Conservation (phyloP, 805 yeast species). For the Yamadazyma insecticola region DNA sequence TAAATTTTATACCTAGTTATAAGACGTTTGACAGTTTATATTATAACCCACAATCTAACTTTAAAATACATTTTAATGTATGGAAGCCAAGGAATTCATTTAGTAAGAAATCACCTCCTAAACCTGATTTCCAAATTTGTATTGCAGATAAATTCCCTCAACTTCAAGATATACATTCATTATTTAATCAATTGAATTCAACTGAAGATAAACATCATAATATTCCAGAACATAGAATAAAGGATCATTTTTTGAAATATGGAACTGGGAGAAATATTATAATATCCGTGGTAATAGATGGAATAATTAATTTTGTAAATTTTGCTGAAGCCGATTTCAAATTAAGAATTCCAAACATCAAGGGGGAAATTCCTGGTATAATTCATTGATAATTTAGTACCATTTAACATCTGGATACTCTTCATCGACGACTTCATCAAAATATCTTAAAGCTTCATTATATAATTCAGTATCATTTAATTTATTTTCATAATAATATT, state of each 20-base stretch:
- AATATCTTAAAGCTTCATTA: slow-evolving; percentile 1
- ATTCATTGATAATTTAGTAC: slow-evolving; percentile 3
- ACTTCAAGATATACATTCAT: slow-evolving; percentile 32
- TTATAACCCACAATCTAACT: slow-evolving; percentile 10
- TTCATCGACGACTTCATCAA: slow-evolving; percentile 3
- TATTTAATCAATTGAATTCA: slow-evolving; percentile 17
- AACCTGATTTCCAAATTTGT: slow-evolving; percentile 71
- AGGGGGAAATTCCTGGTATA: slow-evolving; percentile 2
- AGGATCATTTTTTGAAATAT: slow-evolving; percentile 42
- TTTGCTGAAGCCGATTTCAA: slow-evolving; percentile 49
- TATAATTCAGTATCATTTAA: slow-evolving; percentile 3
- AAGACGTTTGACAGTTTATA: slow-evolving; percentile 4
- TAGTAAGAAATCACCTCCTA: slow-evolving; percentile 63
- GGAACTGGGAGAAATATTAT: slow-evolving; percentile 52
- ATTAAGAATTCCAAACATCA: slow-evolving; percentile 6
- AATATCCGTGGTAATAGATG: slow-evolving; percentile 69
- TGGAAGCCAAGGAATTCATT: slow-evolving; percentile 82
- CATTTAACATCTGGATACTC: background rate
- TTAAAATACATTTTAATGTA: slow-evolving; percentile 51
- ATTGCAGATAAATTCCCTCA: slow-evolving; percentile 51
- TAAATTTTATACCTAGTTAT: slow-evolving; percentile 6
- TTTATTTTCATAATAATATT: slow-evolving; percentile 3
- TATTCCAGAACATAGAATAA: slow-evolving; percentile 20
- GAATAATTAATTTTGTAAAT: slow-evolving; percentile 67
- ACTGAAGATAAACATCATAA: too few species aligned